These are phyloP conservation scores for Phytopythium chamaehyphon DNA, from an alignment of 352 stramenopile species.

Conservation along the genomic window DNA sequence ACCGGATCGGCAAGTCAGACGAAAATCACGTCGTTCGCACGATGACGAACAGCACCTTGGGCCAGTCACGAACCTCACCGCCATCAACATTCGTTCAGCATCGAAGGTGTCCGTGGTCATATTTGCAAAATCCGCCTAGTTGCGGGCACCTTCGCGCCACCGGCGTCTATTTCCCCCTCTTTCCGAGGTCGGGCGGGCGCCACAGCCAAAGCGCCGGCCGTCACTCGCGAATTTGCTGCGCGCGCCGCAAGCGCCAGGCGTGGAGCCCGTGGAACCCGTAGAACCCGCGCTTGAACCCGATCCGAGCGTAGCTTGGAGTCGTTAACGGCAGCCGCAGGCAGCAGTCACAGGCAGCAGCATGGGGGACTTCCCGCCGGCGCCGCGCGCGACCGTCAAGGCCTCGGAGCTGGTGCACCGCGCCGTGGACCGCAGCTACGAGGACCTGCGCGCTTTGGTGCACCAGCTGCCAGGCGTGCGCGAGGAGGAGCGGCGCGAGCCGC, in stretches of 20 bases:
- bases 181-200: slow-evolving; percentile 8
- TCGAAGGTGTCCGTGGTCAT: too few species aligned
- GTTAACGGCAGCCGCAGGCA: too few species aligned
- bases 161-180: slow-evolving; percentile 11
- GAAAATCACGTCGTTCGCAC: too few species aligned
- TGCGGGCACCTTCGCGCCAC: too few species aligned
- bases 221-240: background rate
- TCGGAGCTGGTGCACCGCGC: slow-evolving; percentile 75
- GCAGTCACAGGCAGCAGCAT: too few species aligned
- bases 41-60: too few species aligned
- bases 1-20: too few species aligned
- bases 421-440: slow-evolving; percentile 82
- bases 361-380: slow-evolving; percentile 66
- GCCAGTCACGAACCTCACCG: too few species aligned
- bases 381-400: slow-evolving; percentile 57
- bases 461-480: slow-evolving; percentile 65
- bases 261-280: background rate
- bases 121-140: too few species aligned
- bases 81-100: too few species aligned
- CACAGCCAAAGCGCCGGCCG: slow-evolving; percentile 5
- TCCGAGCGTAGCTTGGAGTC: too few species aligned
- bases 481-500: slow-evolving; percentile 67
- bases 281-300: too few species aligned
- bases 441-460: slow-evolving; percentile 69
- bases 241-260: background rate